phyloP scores from a whole-genome alignment of 495 filamentous ascomycete genomes.

The Penicillium canariense region DNA sequence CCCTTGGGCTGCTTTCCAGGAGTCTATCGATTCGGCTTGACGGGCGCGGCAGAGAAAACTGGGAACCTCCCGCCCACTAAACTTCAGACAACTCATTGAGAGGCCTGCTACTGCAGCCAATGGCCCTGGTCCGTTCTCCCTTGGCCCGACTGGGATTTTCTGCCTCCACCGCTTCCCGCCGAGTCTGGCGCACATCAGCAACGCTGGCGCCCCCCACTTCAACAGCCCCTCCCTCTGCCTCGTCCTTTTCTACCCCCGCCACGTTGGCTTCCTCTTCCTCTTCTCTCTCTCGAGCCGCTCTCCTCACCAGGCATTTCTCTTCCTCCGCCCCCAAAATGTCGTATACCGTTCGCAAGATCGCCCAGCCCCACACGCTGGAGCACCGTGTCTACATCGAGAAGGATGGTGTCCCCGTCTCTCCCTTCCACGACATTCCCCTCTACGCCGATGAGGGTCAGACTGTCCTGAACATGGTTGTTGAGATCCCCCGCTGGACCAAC shows the following conservation, averaged over 20 bases:
- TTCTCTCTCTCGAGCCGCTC: slow-evolving; percentile 34
- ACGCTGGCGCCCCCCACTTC: slow-evolving; percentile 45
- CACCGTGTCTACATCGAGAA: slow-evolving; percentile 97
- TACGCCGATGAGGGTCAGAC: slow-evolving; percentile 93
- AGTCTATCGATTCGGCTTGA: too few species aligned
- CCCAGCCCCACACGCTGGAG: slow-evolving; percentile 87
- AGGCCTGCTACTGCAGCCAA: slow-evolving; percentile 14
- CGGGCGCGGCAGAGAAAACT: too few species aligned
- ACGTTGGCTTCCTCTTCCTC: slow-evolving; percentile 13
- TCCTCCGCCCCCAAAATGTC: slow-evolving; percentile 40
- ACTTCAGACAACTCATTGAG: neutral
- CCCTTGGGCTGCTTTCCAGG: too few species aligned
- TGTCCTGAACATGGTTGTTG: slow-evolving; percentile 97
- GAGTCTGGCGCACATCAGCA: slow-evolving; percentile 41
- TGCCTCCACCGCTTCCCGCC: slow-evolving; percentile 40
- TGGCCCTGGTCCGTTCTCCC: slow-evolving; percentile 29
- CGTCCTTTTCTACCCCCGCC: slow-evolving; percentile 33
- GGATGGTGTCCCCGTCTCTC: slow-evolving; percentile 88
- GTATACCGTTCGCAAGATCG: slow-evolving; percentile 79
- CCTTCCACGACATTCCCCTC: slow-evolving; percentile 98
- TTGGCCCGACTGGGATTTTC: slow-evolving; percentile 38
- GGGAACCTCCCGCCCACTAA: too few species aligned
- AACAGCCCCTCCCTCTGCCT: slow-evolving; percentile 38
- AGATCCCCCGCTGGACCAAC: slow-evolving; percentile 99
- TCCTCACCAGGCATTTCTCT: slow-evolving; percentile 31